Percentiles rank a stretch among this genome's conserved stretches.
Evolutionary conservation across 1,284 basidiomycete species (phyloP).

Genomic region (Agroathelia rolfsii): DNA sequence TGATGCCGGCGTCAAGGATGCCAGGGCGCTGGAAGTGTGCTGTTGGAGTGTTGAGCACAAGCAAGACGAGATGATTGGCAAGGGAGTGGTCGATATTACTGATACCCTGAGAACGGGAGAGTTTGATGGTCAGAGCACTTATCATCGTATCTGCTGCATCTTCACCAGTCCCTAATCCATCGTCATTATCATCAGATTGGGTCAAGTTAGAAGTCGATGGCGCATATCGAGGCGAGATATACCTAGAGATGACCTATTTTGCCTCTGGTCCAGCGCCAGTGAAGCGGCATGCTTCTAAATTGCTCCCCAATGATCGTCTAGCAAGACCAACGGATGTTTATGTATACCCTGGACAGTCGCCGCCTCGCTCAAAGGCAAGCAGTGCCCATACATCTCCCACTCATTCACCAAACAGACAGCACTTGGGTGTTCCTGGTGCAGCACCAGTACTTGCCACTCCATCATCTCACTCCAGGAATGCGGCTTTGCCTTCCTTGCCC

Average conservation of each 20-base stretch:
- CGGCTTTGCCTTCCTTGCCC: too few species aligned
- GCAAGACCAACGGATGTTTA: constrained; percentile 12
- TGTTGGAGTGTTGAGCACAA: constrained; percentile 57
- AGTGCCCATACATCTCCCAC: too few species aligned
- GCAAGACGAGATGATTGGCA: constrained; percentile 52
- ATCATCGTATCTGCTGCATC: constrained; percentile 3
- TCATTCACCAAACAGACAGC: too few species aligned
- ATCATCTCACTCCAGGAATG: too few species aligned
- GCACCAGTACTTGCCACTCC: too few species aligned
- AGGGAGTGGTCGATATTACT: constrained; percentile 51
- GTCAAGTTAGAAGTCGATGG: constrained; percentile 46
- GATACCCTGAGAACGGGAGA: constrained; percentile 62
- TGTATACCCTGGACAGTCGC: too few species aligned
- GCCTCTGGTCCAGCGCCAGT: constrained; percentile 46
- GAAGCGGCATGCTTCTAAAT: constrained; percentile 34
- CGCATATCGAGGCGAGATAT: constrained; percentile 55
- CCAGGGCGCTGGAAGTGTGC: constrained; percentile 47
- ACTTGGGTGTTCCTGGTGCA: too few species aligned
- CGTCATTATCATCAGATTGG: constrained; percentile 48
- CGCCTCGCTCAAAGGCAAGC: too few species aligned
- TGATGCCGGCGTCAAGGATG: constrained; percentile 27
- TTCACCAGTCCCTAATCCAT: constrained; percentile 5
- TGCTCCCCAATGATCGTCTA: constrained; percentile 35
- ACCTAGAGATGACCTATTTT: constrained; percentile 72
- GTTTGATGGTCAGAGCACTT: constrained; percentile 52